Conservation (phyloP, 2,329 filamentous ascomycete genomes). For the Drechslerella coelobrocha region DNA sequence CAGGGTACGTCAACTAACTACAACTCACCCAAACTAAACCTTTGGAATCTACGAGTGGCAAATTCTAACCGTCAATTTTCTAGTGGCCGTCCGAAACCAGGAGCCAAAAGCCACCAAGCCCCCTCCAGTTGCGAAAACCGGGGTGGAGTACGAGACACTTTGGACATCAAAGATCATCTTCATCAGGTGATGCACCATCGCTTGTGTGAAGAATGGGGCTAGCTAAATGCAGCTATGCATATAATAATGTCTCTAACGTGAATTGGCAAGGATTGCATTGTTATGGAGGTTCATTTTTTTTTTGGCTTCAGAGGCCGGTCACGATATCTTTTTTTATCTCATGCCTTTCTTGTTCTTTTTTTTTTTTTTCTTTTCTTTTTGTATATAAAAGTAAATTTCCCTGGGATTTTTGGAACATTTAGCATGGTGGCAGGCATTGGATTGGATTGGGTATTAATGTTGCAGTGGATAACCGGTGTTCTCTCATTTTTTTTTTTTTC, state of each 20-base stretch:
- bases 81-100: slow-evolving; percentile 26
- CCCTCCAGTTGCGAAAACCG: slow-evolving; percentile 17
- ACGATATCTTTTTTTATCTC: too few species aligned
- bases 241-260: too few species aligned
- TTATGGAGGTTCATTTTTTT: neutral
- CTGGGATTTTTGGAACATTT: too few species aligned
- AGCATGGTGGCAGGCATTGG: too few species aligned
- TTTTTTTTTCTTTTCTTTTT: too few species aligned
- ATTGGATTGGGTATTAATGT: too few species aligned
- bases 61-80: neutral
- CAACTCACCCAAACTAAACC: neutral
- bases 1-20: slow-evolving; percentile 15
- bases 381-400: too few species aligned
- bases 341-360: too few species aligned
- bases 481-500: too few species aligned
- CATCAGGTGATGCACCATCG: slow-evolving; percentile 15
- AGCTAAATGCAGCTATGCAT: neutral
- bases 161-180: slow-evolving; percentile 46
- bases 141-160: slow-evolving; percentile 44
- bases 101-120: slow-evolving; percentile 31
- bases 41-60: neutral
- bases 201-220: neutral
- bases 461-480: too few species aligned
- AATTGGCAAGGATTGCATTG: neutral
- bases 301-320: too few species aligned